Evolutionary conservation across 208 protist species (phyloP), one percentile per base, ranked within the genome.

Genomic region (Trypanosoma platydactyli): DNA sequence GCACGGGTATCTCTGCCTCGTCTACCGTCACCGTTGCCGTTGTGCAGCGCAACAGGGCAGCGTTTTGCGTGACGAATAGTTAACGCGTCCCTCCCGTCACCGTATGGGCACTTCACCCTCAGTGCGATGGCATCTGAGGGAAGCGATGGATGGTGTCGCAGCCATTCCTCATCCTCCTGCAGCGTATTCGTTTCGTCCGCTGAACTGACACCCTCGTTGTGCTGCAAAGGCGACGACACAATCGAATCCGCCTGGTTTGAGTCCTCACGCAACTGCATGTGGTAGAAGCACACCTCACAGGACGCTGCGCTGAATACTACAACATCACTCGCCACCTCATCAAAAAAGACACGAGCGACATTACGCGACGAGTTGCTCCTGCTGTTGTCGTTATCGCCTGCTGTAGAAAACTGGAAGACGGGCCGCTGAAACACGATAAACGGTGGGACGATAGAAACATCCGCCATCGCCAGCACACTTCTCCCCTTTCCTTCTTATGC

Each of bases 261-360:
- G 16, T 15, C 33, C 1, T 50, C 35, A 22, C 49, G 57, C 38
- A 71, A 42, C 27, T 29, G 25, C 35, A 71, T 20, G 25, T 79
- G 59, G 53, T 67, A 80, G 52, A 80, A 80, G 29, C 53, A 61
- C 29, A 75, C 69, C 40, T 75, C 58, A 20, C 40, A 15, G 15
- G 48, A 38, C 12, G 1, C 42, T 20, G 3, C 69, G 55, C 66
- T 76, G 40, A 84, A 61, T 29, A 88, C 66, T 22, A 88, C 77
- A 30, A 79, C 73, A 40, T 88, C 82, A 40, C 77, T 73, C 1
- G 78, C 78, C 11, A 84, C 82, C 25, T 88, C 82, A 44, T 88
- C 82, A 29, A 88, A 54, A 61, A 72, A 77, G 5, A 88, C 68
- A 13, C 70, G 41, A 1, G 29, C 41, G 3, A 83, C 69, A 12